Conservation (phyloP, 805 yeast genomes). For the Metschnikowia reukaufii region DNA sequence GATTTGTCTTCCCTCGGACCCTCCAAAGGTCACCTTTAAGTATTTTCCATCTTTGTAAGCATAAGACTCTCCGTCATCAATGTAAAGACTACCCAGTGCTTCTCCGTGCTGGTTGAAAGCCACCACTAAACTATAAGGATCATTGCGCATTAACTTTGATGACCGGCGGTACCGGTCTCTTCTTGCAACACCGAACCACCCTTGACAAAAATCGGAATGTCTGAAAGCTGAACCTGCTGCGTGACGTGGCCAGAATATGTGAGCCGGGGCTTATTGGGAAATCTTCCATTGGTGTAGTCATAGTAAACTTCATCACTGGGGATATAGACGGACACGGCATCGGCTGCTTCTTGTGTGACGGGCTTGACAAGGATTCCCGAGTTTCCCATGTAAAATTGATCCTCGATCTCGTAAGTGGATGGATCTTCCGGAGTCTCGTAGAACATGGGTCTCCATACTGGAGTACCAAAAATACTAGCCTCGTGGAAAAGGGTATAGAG, state of each 20-base stretch:
- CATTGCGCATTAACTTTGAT: constrained; percentile 67
- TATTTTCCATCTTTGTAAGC: constrained; percentile 53
- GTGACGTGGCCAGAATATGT: constrained; percentile 32
- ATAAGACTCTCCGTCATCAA: constrained; percentile 84
- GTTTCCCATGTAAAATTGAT: constrained; percentile 76
- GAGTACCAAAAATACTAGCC: constrained; percentile 59
- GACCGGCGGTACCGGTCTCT: constrained; percentile 81
- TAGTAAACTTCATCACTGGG: constrained; percentile 61
- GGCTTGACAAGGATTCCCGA: constrained; percentile 79
- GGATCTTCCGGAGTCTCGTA: constrained; percentile 52
- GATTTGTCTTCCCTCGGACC: constrained; percentile 6
- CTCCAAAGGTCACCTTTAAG: constrained; percentile 41
- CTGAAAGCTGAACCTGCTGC: constrained; percentile 49
- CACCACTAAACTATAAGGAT: constrained; percentile 76
- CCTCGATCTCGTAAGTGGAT: constrained; percentile 62
- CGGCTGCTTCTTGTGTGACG: constrained; percentile 56
- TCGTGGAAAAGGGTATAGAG: constrained; percentile 77
- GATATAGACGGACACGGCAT: constrained; percentile 42
- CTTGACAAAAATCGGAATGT: constrained; percentile 68
- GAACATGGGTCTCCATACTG: constrained; percentile 69
- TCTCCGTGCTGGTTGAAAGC: constrained; percentile 50
- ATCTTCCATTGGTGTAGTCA: constrained; percentile 45
- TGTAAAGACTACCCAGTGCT: constrained; percentile 62
- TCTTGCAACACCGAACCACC: constrained; percentile 77
- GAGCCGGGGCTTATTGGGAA: constrained; percentile 1